Evolutionary conservation across 2,329 filamentous ascomycete genomes (phyloP), one percentile per base, ranked within the genome.

Genomic region (Phialophora tarda): DNA sequence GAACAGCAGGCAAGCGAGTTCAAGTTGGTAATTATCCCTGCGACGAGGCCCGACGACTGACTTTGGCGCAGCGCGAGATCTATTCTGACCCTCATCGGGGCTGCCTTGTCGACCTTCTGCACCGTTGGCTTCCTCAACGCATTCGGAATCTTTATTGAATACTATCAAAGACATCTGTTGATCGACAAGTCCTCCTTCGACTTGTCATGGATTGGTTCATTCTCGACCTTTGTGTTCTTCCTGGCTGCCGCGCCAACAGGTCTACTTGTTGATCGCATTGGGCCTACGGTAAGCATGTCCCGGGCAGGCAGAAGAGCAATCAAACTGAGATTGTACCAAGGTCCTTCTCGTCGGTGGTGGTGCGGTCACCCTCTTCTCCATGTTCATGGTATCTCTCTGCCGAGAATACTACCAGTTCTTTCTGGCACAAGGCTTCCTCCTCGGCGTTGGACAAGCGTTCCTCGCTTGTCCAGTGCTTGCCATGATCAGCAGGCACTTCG

Each of bases 401-500:
- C 78, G 72, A 4, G 64, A 77, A 38, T 85, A 85, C 69, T 86
- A 79, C 75, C 83, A 86, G 6, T 78, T 85, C 70, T 82, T 85
- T 76, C 80, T 85, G 8, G 77, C 78, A 0, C 83, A 85, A 62
- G 83, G 80, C 2, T 70, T 85, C 1, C 70, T 84, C 2, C 74
- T 80, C 50, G 83, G 83, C 1, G 55, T 76, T 0, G 71, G 74
- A 2, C 80, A 78, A 69, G 80, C 79, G 0, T 74, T 84, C 8
- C 71, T 83, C 5, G 75, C 78, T n/a, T 75, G 82, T 0, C 82
- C 84, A 0, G 78, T 81, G 0, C 74, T 85, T 32, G 79, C 81
- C 0, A 77, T 80, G 0, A 76, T 83, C 0, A 78, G 79, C 2
- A 80, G 82, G 21, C 82, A 79, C 66, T 86, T 86, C 67, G 75